A percentile compares a stretch with the other conserved stretches of the same genome.
Evolutionary conservation across 352 stramenopile species (phyloP).

Genomic region (Globisporangium okanoganense): DNA sequence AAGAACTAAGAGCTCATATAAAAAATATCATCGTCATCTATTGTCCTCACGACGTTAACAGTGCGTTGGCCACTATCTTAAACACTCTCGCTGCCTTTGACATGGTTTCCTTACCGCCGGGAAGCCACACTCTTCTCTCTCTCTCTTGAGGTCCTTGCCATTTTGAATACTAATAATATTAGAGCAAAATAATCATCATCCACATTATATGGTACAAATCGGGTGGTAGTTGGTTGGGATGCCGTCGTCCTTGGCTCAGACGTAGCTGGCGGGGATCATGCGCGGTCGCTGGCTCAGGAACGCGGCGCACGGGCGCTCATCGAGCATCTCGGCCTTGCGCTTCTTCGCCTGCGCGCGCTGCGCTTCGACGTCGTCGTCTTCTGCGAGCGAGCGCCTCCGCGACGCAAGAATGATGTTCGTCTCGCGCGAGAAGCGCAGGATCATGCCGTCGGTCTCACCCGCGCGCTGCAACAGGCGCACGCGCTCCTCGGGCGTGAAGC

Average conservation of each 20-base stretch:
- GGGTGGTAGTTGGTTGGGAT: too few species aligned
- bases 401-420: constrained; percentile 64
- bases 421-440: constrained; percentile 59
- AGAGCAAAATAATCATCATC: constrained; percentile 9
- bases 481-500: constrained; percentile 48
- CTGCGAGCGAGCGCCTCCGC: constrained; percentile 39
- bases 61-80: not conserved
- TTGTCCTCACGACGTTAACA: not conserved
- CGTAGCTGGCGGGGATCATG: constrained; percentile 50
- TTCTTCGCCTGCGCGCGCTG: constrained; percentile 34
- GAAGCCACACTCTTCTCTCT: not conserved
- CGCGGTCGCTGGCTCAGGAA: constrained; percentile 27
- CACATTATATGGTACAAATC: constrained; percentile 1
- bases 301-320: constrained; percentile 24
- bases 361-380: constrained; percentile 25
- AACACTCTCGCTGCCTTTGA: not conserved
- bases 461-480: constrained; percentile 42
- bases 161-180: constrained; percentile 15
- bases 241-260: constrained; percentile 18
- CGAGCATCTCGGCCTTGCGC: constrained; percentile 20
- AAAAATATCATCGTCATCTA: not conserved
- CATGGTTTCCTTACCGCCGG: not conserved
- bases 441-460: constrained; percentile 59
- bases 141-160: not conserved
- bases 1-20: not conserved